Base-by-base conservation (phyloP, 2,329 filamentous ascomycete genomes). In the Ramularia endophylla region DNA sequence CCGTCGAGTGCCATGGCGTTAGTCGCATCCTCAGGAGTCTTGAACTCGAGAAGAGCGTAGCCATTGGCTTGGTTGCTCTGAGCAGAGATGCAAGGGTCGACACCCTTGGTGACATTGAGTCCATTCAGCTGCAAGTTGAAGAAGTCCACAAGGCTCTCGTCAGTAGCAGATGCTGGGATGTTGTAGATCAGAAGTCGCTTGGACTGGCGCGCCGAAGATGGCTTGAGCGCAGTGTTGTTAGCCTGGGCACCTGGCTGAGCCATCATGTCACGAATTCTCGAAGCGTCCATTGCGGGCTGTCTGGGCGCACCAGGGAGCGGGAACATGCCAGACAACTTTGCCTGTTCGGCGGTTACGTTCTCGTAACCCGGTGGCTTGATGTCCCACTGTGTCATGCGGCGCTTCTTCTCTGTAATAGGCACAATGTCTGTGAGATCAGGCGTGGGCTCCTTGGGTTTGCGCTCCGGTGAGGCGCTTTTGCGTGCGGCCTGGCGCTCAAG, bases 361-460 rank as follows among this genome's bases (percentile, higher is more conserved):
- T 98, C 94, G 60, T 99, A 99, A 32, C 92, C 90, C 12, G 88
- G 87, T 5, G 92, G 92, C 70, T 98, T 98, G 65, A 98, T 95
- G 64, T 99, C 94, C 92, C 92, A 99, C 66, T 98, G 94, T 27
- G 89, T 97, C 73, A 98, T 72, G 45, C 92, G 84, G 55, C 94
- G 83, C 73, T 89, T 92, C 57, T 90, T 83, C 59, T 90, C 83
- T 50, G 88, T 71, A 44, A 99, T 74, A 3, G 87, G 78, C n/a
- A 84, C 73, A 45, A 94, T 72, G 58, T 94, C 81, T 46, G 89
- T 94, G 61, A 99, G 72, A 64, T 99, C 94, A 27, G 92, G 94
- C 1, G 92, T 98, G 6, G 92, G 87, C 66, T 98, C 92, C 64
- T 87, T 84, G 70, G 90, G 92, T 72, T 94, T 94, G 8, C 81